Evolutionary conservation across 1,284 basidiomycete species (phyloP).

Genomic region (Ustilago shanxiensis): DNA sequence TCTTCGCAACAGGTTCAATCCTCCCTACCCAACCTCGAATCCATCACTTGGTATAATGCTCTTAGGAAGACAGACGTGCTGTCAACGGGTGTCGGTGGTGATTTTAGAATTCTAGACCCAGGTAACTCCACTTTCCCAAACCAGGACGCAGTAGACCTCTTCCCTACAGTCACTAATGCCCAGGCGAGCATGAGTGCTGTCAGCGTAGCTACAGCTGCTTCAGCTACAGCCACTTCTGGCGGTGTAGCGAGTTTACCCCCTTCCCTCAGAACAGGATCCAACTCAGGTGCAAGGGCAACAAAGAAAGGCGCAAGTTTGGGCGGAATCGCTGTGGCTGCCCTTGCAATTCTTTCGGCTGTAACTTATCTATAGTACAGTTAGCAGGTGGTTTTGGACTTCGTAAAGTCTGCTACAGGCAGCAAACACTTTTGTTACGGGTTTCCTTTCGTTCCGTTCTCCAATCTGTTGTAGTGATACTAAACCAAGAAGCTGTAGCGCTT

Average conservation of each 20-base stretch:
- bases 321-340: conserved; percentile 22
- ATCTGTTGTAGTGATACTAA: too few species aligned
- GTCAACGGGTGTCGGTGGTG: conserved; percentile 43
- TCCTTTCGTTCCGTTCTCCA: too few species aligned
- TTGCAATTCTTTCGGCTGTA: conserved; percentile 25
- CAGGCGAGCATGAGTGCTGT: conserved; percentile 9
- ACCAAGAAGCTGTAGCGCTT: too few species aligned
- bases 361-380: conserved; percentile 25
- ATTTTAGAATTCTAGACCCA: conserved; percentile 48
- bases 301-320: conserved; percentile 7
- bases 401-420: too few species aligned
- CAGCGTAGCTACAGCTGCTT: conserved; percentile 18
- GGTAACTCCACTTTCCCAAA: conserved; percentile 44
- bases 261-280: conserved; percentile 3
- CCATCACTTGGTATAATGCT: conserved; percentile 70
- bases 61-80: conserved; percentile 40
- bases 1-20: conserved; percentile 47
- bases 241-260: conserved; percentile 17
- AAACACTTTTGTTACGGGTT: too few species aligned
- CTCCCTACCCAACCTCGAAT: conserved; percentile 63
- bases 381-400: not conserved
- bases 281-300: not conserved
- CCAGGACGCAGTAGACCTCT: conserved; percentile 18
- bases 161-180: conserved; percentile 20
- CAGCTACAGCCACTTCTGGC: conserved; percentile 14